Evolutionary conservation across 1,284 basidiomycete genomes (phyloP), one percentile per base, ranked within the genome.

Genomic region (Leucoagaricus sp.): DNA sequence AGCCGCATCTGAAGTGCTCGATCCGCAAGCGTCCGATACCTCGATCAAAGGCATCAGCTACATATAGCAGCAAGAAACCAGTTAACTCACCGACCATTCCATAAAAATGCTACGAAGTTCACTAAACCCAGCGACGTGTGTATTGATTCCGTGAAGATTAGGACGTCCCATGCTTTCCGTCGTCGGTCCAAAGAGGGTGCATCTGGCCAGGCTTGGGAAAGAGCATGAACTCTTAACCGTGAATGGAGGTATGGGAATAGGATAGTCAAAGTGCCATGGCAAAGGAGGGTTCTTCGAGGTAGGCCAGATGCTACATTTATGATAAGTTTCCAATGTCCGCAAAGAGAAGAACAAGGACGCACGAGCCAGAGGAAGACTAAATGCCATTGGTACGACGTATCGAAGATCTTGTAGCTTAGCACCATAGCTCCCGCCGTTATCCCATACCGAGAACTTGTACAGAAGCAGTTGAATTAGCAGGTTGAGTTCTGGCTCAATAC

Each of bases 141-240:
- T 34, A 81, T 60, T 56, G 82, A 86, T 75, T 98, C 94, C 1
- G 87, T 63, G 10, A 81, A 78, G 13, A 83, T 82, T 15, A 97
- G 73, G 1, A 83, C 57, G 50, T 84, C 84, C 94, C 94, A 98
- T 29, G 83, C 77, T 62, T 85, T 86, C 28, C 93, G 82, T 48
- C 92, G 78, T 59, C 76, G 74, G 69, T 95, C 90, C 41, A 84
- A 86, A 13, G 87, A 84, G 1, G 93, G 94, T 2, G 89, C 83
- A 68, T 97, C 94, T 0, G 95, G 94, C 92, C 93, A 98, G 52
- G 93, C 87, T 61, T 81, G 78, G 0, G 91, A 91, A 23, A 96
- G 78, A 10, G 93, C 94, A 69, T 91, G 80, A 1, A 79, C 69
- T 47, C 93, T 84, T 50, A 95, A 66, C 45, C 92, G 88, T 29